These are phyloP conservation scores for Cyphellophora attinorum DNA, from an alignment of 2,329 filamentous ascomycete genomes.

Conservation along the genomic window DNA sequence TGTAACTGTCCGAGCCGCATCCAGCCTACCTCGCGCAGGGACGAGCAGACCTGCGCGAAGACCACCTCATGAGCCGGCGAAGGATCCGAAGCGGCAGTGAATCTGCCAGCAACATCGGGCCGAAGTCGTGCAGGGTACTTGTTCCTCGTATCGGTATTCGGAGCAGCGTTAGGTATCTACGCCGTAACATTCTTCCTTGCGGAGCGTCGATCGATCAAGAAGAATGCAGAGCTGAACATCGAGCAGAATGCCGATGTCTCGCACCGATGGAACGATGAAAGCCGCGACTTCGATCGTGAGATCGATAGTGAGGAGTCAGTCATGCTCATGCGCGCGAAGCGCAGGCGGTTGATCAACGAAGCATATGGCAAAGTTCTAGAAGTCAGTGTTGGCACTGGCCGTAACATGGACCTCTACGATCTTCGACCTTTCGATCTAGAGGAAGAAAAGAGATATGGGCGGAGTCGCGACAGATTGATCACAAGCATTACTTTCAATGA, in stretches of 20 bases:
- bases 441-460: constrained; percentile 5
- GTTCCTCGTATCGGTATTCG: constrained; percentile 27
- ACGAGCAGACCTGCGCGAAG: too few relatives aligned
- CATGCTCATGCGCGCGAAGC: constrained; percentile 30
- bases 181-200: constrained; percentile 33
- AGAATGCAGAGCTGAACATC: constrained; percentile 10
- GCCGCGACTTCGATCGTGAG: constrained; percentile 34
- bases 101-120: too few relatives aligned
- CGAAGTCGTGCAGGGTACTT: constrained; percentile 14
- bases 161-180: constrained; percentile 33
- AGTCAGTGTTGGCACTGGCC: constrained; percentile 40
- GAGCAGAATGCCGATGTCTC: constrained; percentile 30
- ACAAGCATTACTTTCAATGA: constrained; percentile 38
- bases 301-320: constrained; percentile 33
- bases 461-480: constrained; percentile 22
- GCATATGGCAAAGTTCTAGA: constrained; percentile 39
- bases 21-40: too few relatives aligned
- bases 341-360: constrained; percentile 30
- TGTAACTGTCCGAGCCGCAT: too few relatives aligned
- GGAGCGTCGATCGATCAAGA: constrained; percentile 27
- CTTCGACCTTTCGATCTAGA: constrained; percentile 17
- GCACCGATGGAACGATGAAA: constrained; percentile 35
- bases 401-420: constrained; percentile 37
- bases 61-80: too few relatives aligned
- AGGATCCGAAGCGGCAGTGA: too few relatives aligned